Conservation (phyloP, 2,329 filamentous ascomycete genomes). For the Cordyceps cateniannulata region DNA sequence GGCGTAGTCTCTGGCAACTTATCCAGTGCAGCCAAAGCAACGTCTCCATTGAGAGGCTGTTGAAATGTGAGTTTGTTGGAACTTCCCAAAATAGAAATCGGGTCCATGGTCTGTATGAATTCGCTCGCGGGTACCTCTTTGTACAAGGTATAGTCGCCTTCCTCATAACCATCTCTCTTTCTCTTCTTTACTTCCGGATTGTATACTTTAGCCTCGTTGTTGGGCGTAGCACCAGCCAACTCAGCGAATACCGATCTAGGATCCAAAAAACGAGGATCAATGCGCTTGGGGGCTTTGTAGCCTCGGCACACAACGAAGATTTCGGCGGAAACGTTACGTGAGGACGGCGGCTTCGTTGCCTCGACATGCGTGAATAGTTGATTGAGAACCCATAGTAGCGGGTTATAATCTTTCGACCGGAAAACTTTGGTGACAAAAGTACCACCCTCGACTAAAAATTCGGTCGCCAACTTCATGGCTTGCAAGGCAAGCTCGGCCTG, state of each 20-base stretch:
- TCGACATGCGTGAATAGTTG: conserved; percentile 94
- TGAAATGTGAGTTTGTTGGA: conserved; percentile 80
- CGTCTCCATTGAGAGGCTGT: conserved; percentile 72
- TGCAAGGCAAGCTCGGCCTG: conserved; percentile 90
- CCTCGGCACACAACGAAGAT: conserved; percentile 97
- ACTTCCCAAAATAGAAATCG: conserved; percentile 82
- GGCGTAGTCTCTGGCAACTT: conserved; percentile 81
- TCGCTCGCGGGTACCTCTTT: conserved; percentile 85
- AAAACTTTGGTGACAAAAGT: conserved; percentile 98
- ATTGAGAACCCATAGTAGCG: conserved; percentile 93
- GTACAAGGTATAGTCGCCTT: conserved; percentile 88
- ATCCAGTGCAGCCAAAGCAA: conserved; percentile 78
- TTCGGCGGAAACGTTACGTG: conserved; percentile 92
- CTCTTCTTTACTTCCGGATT: conserved; percentile 97
- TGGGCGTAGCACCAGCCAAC: conserved; percentile 74
- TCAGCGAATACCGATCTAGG: conserved; percentile 88
- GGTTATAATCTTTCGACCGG: conserved; percentile 93
- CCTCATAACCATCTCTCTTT: conserved; percentile 95
- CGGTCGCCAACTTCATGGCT: conserved; percentile 86
- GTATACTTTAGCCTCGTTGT: conserved; percentile 97
- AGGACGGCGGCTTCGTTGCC: conserved; percentile 93
- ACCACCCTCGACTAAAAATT: conserved; percentile 83
- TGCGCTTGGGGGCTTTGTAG: conserved; percentile 87
- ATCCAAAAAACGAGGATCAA: conserved; percentile 91
- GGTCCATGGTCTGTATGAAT: conserved; percentile 89